phyloP scores from a whole-genome alignment of 2,329 filamentous ascomycete genomes.

The Alternaria ethzedia region DNA sequence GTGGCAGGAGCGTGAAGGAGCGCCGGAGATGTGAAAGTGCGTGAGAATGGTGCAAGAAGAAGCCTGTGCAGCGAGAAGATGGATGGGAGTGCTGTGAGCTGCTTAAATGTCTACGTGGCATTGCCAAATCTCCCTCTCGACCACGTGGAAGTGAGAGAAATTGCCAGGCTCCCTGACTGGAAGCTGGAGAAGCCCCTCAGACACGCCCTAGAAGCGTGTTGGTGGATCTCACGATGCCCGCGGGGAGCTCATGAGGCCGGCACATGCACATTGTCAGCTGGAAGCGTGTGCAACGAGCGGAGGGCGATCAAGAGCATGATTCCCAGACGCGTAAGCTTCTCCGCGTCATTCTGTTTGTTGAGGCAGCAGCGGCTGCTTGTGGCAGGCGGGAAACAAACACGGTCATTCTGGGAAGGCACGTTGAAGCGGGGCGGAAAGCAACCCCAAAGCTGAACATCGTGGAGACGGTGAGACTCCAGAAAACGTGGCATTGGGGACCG shows the following conservation, averaged over 20 bases:
- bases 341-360: background rate
- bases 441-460: background rate
- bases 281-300: background rate
- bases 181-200: background rate
- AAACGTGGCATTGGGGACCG: background rate
- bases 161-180: background rate
- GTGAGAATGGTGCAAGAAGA: background rate
- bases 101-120: background rate
- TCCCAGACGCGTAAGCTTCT: background rate
- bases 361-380: background rate
- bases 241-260: background rate
- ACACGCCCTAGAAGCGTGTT: background rate
- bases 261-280: background rate
- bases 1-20: background rate
- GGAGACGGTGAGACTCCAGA: background rate
- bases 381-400: background rate
- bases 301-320: background rate
- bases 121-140: background rate
- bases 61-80: background rate
- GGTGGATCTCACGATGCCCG: background rate
- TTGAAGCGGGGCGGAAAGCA: background rate
- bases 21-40: background rate
- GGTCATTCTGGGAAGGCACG: constrained; percentile 2
- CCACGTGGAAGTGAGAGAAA: background rate
- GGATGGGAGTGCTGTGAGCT: background rate